A percentile compares a stretch with the other conserved stretches of the same genome.
These are phyloP conservation scores for Orychophragmus violaceus DNA, from an alignment of 345 rosid genomes.

Conservation along the genomic window DNA sequence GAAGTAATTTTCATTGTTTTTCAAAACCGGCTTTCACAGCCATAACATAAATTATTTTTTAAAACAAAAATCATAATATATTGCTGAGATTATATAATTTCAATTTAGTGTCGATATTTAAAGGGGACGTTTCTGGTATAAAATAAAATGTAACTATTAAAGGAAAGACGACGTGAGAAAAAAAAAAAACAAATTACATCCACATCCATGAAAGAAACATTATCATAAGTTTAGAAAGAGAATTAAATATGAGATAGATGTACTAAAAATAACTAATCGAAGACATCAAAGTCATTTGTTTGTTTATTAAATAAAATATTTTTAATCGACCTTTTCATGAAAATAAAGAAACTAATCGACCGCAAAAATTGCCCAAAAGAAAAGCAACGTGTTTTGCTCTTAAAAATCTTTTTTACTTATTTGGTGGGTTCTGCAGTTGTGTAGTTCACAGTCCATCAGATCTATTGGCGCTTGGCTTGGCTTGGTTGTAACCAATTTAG, in stretches of 20 bases:
- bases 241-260: neutral
- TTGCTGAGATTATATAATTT: neutral
- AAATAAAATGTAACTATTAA: neutral
- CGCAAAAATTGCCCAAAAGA: no score
- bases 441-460: no score
- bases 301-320: neutral
- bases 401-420: no score
- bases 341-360: no score
- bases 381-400: no score
- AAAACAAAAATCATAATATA: neutral
- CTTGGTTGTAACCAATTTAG: no score
- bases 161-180: conserved; percentile 28
- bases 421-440: no score
- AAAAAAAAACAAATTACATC: conserved; percentile 10
- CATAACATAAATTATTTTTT: no score
- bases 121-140: neutral
- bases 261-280: neutral
- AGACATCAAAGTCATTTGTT: conserved; percentile 13
- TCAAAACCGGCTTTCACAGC: neutral
- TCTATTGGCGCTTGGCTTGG: no score
- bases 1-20: neutral
- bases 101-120: neutral
- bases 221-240: neutral
- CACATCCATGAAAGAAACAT: conserved; percentile 10
- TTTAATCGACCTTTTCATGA: neutral